Evolutionary conservation across 2,329 filamentous ascomycete species (phyloP).

Genomic region (Cercospora zeae-maydis): DNA sequence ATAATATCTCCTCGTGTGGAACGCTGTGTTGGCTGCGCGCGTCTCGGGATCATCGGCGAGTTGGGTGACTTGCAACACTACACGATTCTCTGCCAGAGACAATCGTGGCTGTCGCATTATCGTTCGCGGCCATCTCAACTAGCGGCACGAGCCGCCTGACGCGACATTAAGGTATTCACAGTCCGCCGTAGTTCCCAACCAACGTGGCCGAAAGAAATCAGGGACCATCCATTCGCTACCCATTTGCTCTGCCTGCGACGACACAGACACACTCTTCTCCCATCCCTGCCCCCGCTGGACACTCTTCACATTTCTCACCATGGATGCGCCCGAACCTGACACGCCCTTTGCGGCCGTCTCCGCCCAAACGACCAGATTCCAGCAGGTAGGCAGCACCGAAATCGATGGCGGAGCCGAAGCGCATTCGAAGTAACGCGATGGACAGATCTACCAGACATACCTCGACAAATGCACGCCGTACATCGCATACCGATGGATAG

Average conservation of each 20-base stretch:
- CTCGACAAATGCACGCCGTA: constrained; percentile 92
- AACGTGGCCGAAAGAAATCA: neutral
- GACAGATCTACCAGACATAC: constrained; percentile 85
- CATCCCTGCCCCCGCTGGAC: neutral
- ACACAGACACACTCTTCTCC: neutral
- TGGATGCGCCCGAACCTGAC: constrained; percentile 86
- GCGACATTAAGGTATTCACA: no score
- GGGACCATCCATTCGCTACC: neutral
- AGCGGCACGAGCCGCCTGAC: no score
- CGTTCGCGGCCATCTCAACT: no score
- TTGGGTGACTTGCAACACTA: no score
- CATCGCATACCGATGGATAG: constrained; percentile 83
- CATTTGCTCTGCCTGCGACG: neutral
- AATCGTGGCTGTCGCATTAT: no score
- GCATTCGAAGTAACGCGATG: neutral
- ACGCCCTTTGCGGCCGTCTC: constrained; percentile 89
- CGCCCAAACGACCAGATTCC: constrained; percentile 73
- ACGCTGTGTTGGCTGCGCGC: no score
- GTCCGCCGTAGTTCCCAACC: neutral
- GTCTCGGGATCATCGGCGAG: no score
- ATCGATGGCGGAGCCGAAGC: neutral
- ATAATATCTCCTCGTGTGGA: no score
- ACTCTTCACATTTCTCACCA: constrained; percentile 38
- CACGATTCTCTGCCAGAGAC: neutral
- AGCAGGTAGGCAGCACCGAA: constrained; percentile 55